Conservation (phyloP, 768 basidiomycete genomes). For the Mrakia hoshinonis region DNA sequence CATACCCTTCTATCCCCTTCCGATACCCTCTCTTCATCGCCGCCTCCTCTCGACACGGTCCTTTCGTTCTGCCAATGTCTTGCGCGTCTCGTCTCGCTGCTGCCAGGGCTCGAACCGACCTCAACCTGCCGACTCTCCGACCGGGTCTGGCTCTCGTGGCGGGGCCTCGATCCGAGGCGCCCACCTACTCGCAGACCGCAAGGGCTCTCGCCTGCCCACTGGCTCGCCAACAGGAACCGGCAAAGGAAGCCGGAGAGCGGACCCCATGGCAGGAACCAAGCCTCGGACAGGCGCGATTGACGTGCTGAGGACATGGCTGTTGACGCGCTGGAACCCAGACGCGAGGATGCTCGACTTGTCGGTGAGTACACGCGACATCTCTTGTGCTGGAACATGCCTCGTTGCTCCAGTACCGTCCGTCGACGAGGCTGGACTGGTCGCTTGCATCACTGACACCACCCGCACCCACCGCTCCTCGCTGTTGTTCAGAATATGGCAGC, state of each 20-base stretch:
- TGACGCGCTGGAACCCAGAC: constrained; percentile 16
- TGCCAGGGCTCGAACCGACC: background rate
- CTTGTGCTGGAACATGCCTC: too few species aligned
- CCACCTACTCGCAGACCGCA: background rate
- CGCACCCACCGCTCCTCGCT: background rate
- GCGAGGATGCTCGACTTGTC: constrained; percentile 25
- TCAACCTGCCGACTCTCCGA: background rate
- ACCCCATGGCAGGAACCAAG: constrained; percentile 23
- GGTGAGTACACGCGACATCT: constrained; percentile 2
- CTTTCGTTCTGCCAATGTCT: background rate
- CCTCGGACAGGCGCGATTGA: constrained; percentile 19
- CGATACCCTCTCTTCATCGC: background rate
- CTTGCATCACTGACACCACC: background rate
- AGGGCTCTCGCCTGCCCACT: background rate
- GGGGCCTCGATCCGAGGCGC: background rate
- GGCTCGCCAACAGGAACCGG: constrained; percentile 18
- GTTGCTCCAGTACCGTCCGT: too few species aligned
- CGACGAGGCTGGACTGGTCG: background rate
- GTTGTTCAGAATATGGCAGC: constrained; percentile 10
- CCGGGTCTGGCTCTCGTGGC: background rate
- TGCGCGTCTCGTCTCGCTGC: background rate
- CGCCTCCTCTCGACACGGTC: background rate
- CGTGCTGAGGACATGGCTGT: constrained; percentile 9
- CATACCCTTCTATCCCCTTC: background rate
- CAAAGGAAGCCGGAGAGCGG: constrained; percentile 6